Evolutionary conservation across 208 protist genomes (phyloP).

Genomic region (Phytomonas sp.): DNA sequence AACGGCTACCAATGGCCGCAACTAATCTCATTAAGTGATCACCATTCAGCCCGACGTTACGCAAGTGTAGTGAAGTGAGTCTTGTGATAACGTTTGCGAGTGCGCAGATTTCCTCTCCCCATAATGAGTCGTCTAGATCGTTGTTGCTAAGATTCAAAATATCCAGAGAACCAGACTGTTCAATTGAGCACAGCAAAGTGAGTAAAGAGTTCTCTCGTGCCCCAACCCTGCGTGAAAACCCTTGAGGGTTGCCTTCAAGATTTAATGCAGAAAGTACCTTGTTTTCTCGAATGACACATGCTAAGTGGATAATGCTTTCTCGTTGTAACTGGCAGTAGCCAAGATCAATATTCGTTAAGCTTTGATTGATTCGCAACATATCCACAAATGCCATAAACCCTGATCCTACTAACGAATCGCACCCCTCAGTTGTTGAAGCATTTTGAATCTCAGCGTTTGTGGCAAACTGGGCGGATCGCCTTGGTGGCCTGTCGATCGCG

Average conservation of each 20-base stretch:
- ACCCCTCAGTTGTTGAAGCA: conserved; percentile 15
- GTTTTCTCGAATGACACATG: conserved; percentile 36
- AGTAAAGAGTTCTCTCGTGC: neutral
- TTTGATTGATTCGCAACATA: conserved; percentile 35
- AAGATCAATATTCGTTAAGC: conserved; percentile 50
- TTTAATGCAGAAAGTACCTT: conserved; percentile 28
- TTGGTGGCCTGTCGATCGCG: conserved; percentile 28
- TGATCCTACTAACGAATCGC: conserved; percentile 16
- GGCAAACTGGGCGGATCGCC: neutral
- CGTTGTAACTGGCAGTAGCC: conserved; percentile 53
- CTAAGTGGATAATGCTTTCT: conserved; percentile 30
- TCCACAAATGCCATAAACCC: conserved; percentile 40
- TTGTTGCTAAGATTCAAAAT: conserved; percentile 59
- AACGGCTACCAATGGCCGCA: neutral
- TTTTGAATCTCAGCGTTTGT: neutral
- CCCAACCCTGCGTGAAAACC: neutral
- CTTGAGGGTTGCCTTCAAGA: conserved; percentile 67
- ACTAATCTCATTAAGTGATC: conserved; percentile 17
- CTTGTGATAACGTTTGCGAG: conserved; percentile 31
- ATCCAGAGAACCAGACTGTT: conserved; percentile 18
- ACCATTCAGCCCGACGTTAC: conserved; percentile 27
- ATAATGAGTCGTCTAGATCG: conserved; percentile 40
- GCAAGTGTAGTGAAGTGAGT: conserved; percentile 42
- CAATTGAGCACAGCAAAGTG: neutral
- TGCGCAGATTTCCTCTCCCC: conserved; percentile 36